phyloP scores from a whole-genome alignment of 352 stramenopile species.

The Phytophthora idaei region DNA sequence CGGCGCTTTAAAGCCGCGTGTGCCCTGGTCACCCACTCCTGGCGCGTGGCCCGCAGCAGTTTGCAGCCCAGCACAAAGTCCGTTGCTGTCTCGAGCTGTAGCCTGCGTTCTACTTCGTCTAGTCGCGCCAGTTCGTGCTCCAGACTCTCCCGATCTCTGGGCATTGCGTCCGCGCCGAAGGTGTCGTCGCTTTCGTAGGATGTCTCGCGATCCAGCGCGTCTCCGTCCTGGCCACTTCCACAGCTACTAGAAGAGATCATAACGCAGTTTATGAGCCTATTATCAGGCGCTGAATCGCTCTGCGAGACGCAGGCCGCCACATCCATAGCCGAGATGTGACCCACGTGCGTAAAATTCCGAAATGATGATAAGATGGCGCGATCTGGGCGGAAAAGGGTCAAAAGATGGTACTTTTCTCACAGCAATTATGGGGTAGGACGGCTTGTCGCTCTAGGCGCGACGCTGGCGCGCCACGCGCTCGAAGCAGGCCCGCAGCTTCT shows the following conservation, averaged over 20 bases:
- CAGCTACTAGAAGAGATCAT: conserved; percentile 16
- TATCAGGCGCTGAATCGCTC: background rate
- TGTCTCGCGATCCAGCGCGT: conserved; percentile 14
- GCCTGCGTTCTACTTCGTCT: conserved; percentile 27
- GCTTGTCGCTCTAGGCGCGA: conserved; percentile 23
- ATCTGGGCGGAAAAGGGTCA: conserved; percentile 1
- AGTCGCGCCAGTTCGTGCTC: conserved; percentile 34
- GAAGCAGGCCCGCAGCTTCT: conserved; percentile 75
- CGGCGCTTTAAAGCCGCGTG: conserved; percentile 38
- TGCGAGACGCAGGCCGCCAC: conserved; percentile 13
- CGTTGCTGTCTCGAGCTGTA: conserved; percentile 39
- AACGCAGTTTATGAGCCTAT: background rate
- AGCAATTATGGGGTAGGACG: background rate
- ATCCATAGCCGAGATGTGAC: conserved; percentile 29
- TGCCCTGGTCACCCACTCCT: conserved; percentile 34
- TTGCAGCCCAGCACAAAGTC: conserved; percentile 48
- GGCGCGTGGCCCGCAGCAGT: conserved; percentile 30
- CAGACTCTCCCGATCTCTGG: conserved; percentile 34
- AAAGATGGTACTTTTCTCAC: conserved; percentile 12
- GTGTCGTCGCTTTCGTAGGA: conserved; percentile 23
- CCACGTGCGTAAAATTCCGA: conserved; percentile 24
- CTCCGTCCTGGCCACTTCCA: conserved; percentile 18
- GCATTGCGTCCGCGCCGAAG: conserved; percentile 26
- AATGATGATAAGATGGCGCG: conserved; percentile 21
- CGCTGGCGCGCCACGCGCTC: conserved; percentile 50